These are phyloP conservation scores for Xylaria sp. DNA, from an alignment of 2,329 filamentous ascomycete species.

Conservation along the genomic window DNA sequence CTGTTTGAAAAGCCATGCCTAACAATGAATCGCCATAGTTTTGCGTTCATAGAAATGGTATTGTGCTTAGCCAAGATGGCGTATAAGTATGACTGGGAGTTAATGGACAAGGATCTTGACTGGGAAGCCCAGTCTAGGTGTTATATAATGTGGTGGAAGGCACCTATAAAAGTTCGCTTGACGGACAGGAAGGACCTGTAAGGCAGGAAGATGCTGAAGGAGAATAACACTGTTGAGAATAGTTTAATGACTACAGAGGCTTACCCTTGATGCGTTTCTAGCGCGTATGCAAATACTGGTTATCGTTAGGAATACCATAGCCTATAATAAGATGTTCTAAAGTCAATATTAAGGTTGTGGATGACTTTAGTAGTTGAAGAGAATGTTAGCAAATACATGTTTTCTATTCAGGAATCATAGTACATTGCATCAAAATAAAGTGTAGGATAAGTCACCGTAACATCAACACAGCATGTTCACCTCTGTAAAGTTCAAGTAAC, in stretches of 20 bases:
- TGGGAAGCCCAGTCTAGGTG: conserved; percentile 10
- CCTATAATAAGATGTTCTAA: no score
- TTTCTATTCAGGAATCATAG: no score
- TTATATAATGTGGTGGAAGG: conserved; percentile 31
- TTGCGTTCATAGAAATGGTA: conserved; percentile 22
- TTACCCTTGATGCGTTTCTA: no score
- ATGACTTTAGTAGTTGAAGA: no score
- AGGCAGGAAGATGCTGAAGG: background rate
- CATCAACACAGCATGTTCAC: no score
- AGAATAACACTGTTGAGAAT: background rate
- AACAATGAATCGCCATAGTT: conserved; percentile 1
- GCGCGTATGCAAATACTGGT: no score
- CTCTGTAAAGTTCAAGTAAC: no score
- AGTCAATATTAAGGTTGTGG: no score
- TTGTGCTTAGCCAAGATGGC: conserved; percentile 22
- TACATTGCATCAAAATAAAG: no score
- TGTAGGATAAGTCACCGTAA: no score
- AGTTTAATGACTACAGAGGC: background rate
- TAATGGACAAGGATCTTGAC: conserved; percentile 20
- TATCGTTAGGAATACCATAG: no score
- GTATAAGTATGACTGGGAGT: conserved; percentile 29
- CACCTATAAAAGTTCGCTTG: conserved; percentile 13
- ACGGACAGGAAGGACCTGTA: conserved; percentile 6
- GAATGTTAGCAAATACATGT: no score
- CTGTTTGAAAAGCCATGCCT: background rate